phyloP scores from a whole-genome alignment of 495 filamentous ascomycete genomes.

The Xeromyces bisporus region DNA sequence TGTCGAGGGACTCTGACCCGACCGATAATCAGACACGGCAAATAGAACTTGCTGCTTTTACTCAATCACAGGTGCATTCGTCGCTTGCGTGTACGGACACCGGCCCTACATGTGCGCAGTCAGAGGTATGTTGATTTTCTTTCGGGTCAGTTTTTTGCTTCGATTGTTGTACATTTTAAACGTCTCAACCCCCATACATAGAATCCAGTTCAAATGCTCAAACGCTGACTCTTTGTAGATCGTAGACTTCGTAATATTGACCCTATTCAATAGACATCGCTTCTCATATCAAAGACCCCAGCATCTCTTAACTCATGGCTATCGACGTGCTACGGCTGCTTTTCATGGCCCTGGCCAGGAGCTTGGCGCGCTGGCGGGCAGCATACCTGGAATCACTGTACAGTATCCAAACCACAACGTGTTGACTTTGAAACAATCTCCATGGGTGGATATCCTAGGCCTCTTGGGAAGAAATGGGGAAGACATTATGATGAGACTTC shows the following conservation, averaged over 20 bases:
- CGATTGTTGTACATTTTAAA: not conserved
- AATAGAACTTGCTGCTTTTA: conserved; percentile 48
- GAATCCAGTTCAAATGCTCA: not conserved
- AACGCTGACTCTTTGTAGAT: conserved; percentile 37
- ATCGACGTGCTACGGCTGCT: conserved; percentile 26
- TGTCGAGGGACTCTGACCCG: conserved; percentile 17
- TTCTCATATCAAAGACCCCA: conserved; percentile 34
- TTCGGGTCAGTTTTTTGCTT: not conserved
- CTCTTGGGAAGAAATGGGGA: conserved; percentile 66
- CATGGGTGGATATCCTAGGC: conserved; percentile 56
- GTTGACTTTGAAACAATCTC: conserved; percentile 43
- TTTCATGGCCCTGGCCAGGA: conserved; percentile 9
- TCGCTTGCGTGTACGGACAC: conserved; percentile 19
- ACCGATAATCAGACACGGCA: conserved; percentile 24
- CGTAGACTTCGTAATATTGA: conserved; percentile 67
- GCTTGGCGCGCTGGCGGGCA: conserved; percentile 15
- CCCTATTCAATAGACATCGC: conserved; percentile 45
- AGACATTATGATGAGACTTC: conserved; percentile 60
- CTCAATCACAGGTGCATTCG: conserved; percentile 35
- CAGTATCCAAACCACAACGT: conserved; percentile 55
- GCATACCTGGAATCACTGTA: conserved; percentile 36
- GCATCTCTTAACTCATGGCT: conserved; percentile 70
- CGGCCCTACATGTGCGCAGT: conserved; percentile 29
- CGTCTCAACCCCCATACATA: not conserved
- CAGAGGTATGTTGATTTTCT: conserved; percentile 34